These are phyloP conservation scores for Ogataea naganishii DNA, from an alignment of 805 yeast genomes.

Conservation along the genomic window DNA sequence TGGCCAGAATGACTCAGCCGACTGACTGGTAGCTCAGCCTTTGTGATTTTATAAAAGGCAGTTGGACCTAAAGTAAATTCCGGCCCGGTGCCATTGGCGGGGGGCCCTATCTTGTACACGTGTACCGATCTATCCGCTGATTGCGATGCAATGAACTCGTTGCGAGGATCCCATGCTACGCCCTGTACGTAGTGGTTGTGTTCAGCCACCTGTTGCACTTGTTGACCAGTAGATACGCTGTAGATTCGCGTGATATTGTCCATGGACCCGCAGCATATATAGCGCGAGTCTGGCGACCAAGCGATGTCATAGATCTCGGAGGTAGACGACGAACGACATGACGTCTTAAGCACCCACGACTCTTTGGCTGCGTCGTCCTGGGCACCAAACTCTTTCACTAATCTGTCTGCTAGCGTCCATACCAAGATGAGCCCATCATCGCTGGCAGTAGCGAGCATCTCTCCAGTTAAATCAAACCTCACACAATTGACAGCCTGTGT, in stretches of 20 bases:
- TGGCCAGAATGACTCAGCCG: no score
- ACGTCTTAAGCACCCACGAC: constrained; percentile 60
- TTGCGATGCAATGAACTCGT: constrained; percentile 73
- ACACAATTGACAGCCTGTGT: constrained; percentile 93
- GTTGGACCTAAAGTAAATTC: constrained; percentile 29
- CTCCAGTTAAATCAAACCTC: constrained; percentile 66
- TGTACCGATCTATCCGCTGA: constrained; percentile 82
- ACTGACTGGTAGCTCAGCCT: constrained; percentile 46
- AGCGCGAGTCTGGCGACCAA: constrained; percentile 84
- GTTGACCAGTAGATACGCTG: constrained; percentile 45
- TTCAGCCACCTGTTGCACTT: constrained; percentile 52
- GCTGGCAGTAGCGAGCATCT: constrained; percentile 77
- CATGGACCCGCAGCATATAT: constrained; percentile 83
- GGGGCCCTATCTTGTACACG: constrained; percentile 42
- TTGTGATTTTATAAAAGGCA: constrained; percentile 38
- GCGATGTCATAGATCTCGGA: constrained; percentile 84
- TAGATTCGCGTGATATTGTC: constrained; percentile 75
- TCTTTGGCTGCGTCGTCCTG: constrained; percentile 54
- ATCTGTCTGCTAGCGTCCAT: constrained; percentile 57
- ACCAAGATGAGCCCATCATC: constrained; percentile 87
- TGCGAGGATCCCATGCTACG: constrained; percentile 87
- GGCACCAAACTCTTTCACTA: constrained; percentile 54
- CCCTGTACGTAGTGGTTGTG: constrained; percentile 94
- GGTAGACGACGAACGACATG: constrained; percentile 43
- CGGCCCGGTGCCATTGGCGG: constrained; percentile 12